Percentiles rank a stretch among this genome's conserved stretches.
phyloP scores from a whole-genome alignment of 1,139 yeast species.

The Hansenula lynferdii region DNA sequence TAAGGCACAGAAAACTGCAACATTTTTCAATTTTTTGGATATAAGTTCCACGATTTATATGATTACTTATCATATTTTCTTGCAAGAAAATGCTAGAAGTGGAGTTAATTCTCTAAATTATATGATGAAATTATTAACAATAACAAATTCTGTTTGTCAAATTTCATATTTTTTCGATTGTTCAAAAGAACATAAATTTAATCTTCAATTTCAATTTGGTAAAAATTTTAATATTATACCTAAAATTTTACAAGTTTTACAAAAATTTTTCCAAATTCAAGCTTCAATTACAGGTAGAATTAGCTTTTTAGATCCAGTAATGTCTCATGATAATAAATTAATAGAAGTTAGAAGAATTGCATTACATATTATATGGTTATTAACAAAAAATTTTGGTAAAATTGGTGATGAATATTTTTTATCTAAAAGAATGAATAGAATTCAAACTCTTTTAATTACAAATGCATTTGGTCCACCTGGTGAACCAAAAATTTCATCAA shows the following conservation, averaged over 20 bases:
- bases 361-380: neutral
- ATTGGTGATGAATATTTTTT: neutral
- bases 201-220: conserved; percentile 6
- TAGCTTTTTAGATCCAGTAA: neutral
- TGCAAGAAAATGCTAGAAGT: neutral
- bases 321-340: neutral
- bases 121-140: neutral
- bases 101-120: neutral
- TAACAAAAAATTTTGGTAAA: neutral
- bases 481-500: neutral
- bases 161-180: conserved; percentile 4
- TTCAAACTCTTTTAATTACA: neutral
- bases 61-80: neutral
- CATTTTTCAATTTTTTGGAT: conserved; percentile 5
- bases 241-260: conserved; percentile 2
- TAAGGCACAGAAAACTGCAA: conserved; percentile 1
- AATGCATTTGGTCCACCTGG: neutral
- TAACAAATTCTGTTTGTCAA: conserved; percentile 1
- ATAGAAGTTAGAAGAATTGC: neutral
- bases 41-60: neutral
- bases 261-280: conserved; percentile 6
- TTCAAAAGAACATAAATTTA: conserved; percentile 2
- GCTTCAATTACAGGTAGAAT: conserved; percentile 1
- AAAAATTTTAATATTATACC: conserved; percentile 3
- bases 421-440: conserved; percentile 1